Evolutionary conservation across 2,329 filamentous ascomycete species (phyloP), one percentile per base, ranked within the genome.

Genomic region (Thyridium curvatum): DNA sequence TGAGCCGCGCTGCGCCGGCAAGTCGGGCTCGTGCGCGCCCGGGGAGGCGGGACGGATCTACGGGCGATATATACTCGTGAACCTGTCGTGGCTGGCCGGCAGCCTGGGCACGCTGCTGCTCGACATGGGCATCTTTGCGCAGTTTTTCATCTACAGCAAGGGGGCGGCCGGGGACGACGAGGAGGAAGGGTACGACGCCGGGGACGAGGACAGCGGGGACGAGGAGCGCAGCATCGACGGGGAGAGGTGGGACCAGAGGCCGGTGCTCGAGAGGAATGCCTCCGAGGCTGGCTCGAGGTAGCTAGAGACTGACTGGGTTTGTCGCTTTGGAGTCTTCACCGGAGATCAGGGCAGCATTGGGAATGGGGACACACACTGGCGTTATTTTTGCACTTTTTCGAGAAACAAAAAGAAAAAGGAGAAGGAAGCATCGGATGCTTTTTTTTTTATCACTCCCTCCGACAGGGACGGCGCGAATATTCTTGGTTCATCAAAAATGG

Each of bases 81-180:
- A 97, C 59, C 65, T 88, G 21, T 90, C 84, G 48, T 98, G 93
- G 93, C 55, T 98, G 42, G 71, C 89, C 4, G 93, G 93, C 1
- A 95, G 90, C 57, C 71, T 93, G 35, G 89, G 94, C 1, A 96
- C 91, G 3, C 65, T 97, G 40, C 63, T 93, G 40, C 65, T 97
- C 47, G 93, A 97, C 61, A 69, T 90, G 57, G 79, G 75, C 18
- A 93, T 97, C 3, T 96, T 96, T 61, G 77, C 79, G 10, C 91
- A 97, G 62, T 96, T 94, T 57, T 96, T 94, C 58, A 60, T 94
- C 54, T 97, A 97, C 60, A 74, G 71, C 47, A 65, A 64, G 40
- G 61, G 65, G 3, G 68, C 68, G 4, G 59, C 64, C 6, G 26
- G 28, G 18, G 43, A 42, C 14, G 43, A 32, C 21, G 39, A 30